These are phyloP conservation scores for Zymoseptoria passerinii DNA, from an alignment of 2,329 filamentous ascomycete species.

Conservation along the genomic window DNA sequence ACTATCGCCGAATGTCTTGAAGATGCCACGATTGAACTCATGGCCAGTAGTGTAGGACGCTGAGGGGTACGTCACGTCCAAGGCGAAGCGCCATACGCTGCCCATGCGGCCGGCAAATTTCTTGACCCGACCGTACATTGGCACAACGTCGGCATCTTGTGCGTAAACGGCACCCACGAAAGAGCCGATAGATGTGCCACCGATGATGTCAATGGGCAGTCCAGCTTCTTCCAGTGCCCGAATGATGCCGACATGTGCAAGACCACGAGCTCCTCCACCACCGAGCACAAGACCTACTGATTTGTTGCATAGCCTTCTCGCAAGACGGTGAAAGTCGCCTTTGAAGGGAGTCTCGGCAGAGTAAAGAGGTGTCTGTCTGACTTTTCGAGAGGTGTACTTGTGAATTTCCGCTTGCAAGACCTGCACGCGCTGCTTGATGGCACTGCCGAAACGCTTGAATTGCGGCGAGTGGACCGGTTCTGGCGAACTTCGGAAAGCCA, in stretches of 20 bases:
- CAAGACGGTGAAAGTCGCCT: slow-evolving; percentile 90
- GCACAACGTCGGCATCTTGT: slow-evolving; percentile 90
- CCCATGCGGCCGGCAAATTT: slow-evolving; percentile 98
- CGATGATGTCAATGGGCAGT: slow-evolving; percentile 89
- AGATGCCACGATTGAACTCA: slow-evolving; percentile 97
- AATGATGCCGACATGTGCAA: slow-evolving; percentile 89
- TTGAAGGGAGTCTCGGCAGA: slow-evolving; percentile 89
- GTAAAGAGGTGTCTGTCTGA: slow-evolving; percentile 83
- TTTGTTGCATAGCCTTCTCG: slow-evolving; percentile 81
- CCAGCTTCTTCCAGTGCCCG: slow-evolving; percentile 91
- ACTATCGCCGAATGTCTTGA: slow-evolving; percentile 93
- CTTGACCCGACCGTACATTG: slow-evolving; percentile 93
- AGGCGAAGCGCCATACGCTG: slow-evolving; percentile 95
- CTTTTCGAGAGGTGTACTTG: slow-evolving; percentile 89
- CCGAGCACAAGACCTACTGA: slow-evolving; percentile 91
- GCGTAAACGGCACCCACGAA: slow-evolving; percentile 95
- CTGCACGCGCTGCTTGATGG: slow-evolving; percentile 85
- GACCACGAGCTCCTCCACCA: slow-evolving; percentile 84
- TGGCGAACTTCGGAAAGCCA: slow-evolving; percentile 71
- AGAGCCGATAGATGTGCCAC: slow-evolving; percentile 90
- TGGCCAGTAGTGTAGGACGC: slow-evolving; percentile 97
- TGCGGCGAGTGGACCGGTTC: slow-evolving; percentile 71
- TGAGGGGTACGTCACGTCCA: slow-evolving; percentile 92
- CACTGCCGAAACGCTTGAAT: slow-evolving; percentile 73
- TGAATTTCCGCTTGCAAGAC: slow-evolving; percentile 94